Base-by-base conservation (phyloP, 345 rosid species). In the Erodium maritimum region DNA sequence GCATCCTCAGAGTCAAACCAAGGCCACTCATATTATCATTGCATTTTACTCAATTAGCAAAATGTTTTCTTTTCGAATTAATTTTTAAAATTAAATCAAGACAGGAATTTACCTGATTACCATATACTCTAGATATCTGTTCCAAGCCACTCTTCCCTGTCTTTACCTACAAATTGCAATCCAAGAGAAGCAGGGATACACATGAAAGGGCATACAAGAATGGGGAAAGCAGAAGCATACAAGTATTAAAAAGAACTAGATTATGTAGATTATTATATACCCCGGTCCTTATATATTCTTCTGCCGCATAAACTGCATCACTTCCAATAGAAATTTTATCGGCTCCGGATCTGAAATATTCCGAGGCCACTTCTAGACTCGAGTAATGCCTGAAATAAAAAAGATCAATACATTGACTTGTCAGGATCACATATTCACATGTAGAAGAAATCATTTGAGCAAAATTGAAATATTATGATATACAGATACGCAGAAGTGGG, bases 351-450 rank as follows among this genome's bases (percentile, higher is more conserved):
- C 96, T 80, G 68, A 93, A 93, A 77, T 93, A 87, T 71, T 93
- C 96, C 48, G 97, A 80, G 67, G 97, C 99, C 69, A 93, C 99
- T 73, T 87, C 97, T 78, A 93, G 76, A 79, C 99, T 93, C 57
- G 99, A 89, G 75, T 93, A 90, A 66, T 82, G 65, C 88, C 97
- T 93, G 80, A 65, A 58, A 17, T 52, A 34, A 55, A n/a, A 19
- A 20, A 60, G 21, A 14, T 46, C n/a, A 17, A 37, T 29, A 17
- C 29, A 53, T 21, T 42, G 13, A 14, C 14, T 42, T 14, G 48
- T 14, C 48, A 7, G 48, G 48, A 42, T 42, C 8, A 42, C 48
- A 10, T 10, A 42, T 42, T 29, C 37, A 0, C 17, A 42, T 42
- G 48, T 42, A 42, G 3, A 29, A 29, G 37, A 29, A 42, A 42